phyloP scores from a whole-genome alignment of 495 filamentous ascomycete genomes.

The Penicillium samsonianum region DNA sequence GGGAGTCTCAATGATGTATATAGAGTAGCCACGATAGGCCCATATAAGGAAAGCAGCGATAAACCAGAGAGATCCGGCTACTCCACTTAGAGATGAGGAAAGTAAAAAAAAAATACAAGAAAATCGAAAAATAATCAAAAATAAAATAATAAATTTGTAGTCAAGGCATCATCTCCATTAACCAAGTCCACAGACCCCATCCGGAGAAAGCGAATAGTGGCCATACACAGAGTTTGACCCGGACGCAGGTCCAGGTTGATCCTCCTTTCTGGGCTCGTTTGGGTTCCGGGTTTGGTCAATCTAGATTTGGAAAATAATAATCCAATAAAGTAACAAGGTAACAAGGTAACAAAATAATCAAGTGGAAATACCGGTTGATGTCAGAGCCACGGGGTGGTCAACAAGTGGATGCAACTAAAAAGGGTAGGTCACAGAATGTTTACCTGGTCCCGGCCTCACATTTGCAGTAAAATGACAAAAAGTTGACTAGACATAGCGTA shows the following conservation, averaged over 20 bases:
- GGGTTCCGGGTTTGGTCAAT: constrained; percentile 38
- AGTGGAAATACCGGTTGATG: constrained; percentile 44
- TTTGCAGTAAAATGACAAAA: constrained; percentile 4
- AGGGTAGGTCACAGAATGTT: constrained; percentile 36
- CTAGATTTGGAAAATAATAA: constrained; percentile 29
- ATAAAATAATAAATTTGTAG: constrained; percentile 36
- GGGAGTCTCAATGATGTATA: constrained; percentile 31
- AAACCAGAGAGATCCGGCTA: constrained; percentile 22
- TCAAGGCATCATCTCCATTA: constrained; percentile 47
- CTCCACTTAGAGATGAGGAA: constrained; percentile 13
- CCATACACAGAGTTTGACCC: constrained; percentile 48
- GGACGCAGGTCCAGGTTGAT: constrained; percentile 53
- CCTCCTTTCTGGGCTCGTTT: constrained; percentile 48
- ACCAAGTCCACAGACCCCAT: constrained; percentile 37
- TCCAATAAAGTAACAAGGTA: not conserved
- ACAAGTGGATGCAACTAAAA: constrained; percentile 45
- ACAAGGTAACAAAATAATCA: constrained; percentile 1
- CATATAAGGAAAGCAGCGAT: constrained; percentile 43
- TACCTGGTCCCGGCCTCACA: constrained; percentile 23
- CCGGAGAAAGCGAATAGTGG: constrained; percentile 39
- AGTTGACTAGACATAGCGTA: constrained; percentile 18
- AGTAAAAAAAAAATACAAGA: constrained; percentile 10
- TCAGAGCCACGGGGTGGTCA: constrained; percentile 39
- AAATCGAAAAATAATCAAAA: constrained; percentile 21
- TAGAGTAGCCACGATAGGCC: constrained; percentile 30